Conservation (phyloP, 495 filamentous ascomycete species). For the Paragyromitra xinjiangensis region DNA sequence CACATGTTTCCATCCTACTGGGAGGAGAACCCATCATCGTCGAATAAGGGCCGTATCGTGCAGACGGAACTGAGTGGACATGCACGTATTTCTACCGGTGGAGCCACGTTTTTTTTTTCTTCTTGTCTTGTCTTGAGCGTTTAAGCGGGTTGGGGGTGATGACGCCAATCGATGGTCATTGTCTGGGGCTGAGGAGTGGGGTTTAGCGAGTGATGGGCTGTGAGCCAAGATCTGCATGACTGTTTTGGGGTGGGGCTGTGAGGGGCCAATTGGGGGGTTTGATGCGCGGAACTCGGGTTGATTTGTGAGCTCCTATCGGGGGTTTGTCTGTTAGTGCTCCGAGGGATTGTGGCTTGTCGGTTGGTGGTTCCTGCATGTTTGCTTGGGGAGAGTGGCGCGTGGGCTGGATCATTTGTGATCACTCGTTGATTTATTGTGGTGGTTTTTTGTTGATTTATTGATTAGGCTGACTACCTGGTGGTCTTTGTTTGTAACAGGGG, state of each 20-base stretch:
- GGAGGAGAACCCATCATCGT: background rate
- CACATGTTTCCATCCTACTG: conserved; percentile 14
- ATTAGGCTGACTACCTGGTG: too few relatives aligned
- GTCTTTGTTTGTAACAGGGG: too few relatives aligned
- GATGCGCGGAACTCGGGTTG: background rate
- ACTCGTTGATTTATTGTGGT: background rate
- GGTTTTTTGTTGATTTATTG: background rate
- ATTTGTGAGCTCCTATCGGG: background rate
- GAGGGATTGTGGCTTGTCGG: background rate
- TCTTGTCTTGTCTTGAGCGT: conserved; percentile 5
- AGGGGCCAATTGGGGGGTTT: background rate
- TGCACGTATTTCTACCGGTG: conserved; percentile 36
- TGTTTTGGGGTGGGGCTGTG: background rate
- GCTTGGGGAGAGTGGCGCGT: too few relatives aligned
- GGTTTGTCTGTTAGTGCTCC: background rate
- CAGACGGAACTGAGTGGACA: conserved; percentile 5
- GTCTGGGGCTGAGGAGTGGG: conserved; percentile 6
- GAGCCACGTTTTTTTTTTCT: conserved; percentile 33
- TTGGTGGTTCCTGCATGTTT: conserved; percentile 27
- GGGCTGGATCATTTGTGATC: conserved; percentile 2
- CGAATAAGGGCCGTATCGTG: conserved; percentile 19
- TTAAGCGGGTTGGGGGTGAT: conserved; percentile 11
- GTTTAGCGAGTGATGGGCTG: conserved; percentile 23
- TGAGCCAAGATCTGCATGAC: conserved; percentile 30
- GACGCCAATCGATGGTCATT: conserved; percentile 9